These are phyloP conservation scores for Drechslerella dactyloides DNA, from an alignment of 2,329 filamentous ascomycete species.

Conservation along the genomic window DNA sequence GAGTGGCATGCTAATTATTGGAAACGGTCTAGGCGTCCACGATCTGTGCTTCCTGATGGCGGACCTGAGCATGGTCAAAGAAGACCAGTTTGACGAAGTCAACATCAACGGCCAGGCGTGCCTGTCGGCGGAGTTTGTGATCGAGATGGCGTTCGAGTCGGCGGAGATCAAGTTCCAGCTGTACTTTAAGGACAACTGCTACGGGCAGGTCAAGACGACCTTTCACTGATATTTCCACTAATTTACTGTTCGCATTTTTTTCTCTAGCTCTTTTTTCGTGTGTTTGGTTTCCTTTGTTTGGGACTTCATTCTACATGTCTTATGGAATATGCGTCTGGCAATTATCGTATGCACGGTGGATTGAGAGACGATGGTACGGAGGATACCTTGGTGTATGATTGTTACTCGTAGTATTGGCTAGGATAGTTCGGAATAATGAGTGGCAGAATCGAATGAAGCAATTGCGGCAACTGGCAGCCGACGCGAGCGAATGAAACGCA, in stretches of 20 bases:
- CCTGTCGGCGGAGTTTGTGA: constrained; percentile 41
- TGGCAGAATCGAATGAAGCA: no score
- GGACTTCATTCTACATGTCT: neutral
- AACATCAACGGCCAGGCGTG: constrained; percentile 42
- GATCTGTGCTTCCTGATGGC: constrained; percentile 49
- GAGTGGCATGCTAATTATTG: neutral
- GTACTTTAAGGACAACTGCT: constrained; percentile 48
- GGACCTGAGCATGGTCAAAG: constrained; percentile 40
- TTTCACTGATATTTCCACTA: constrained; percentile 23
- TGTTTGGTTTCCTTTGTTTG: neutral
- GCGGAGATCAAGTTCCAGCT: constrained; percentile 49
- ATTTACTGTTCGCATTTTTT: neutral
- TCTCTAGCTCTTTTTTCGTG: neutral
- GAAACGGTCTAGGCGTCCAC: constrained; percentile 33
- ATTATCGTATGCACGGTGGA: no score
- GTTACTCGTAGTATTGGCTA: no score
- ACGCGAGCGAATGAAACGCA: no score
- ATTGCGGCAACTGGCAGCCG: no score
- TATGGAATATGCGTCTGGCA: no score
- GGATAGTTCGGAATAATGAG: no score
- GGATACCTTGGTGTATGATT: no score
- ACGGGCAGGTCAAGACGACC: constrained; percentile 50
- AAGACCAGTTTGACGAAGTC: constrained; percentile 36
- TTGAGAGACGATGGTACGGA: no score
- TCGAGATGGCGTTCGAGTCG: constrained; percentile 47